phyloP scores from a whole-genome alignment of 1,139 yeast species.

The Kluyveromyces sp. region DNA sequence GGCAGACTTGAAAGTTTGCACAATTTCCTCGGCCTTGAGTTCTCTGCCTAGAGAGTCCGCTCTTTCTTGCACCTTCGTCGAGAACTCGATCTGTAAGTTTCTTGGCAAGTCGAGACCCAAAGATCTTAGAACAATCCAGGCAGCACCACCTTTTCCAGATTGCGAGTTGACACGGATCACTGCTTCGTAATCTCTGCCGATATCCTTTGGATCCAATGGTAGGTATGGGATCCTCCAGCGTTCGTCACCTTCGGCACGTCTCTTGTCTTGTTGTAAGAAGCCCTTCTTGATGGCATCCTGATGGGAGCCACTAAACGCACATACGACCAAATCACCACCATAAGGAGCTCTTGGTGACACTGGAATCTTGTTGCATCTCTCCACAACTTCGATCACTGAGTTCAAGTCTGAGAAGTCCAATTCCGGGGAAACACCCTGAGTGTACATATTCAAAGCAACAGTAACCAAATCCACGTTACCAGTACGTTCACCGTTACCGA shows the following conservation, averaged over 20 bases:
- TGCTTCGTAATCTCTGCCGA: slow-evolving; percentile 95
- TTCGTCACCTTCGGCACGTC: slow-evolving; percentile 39
- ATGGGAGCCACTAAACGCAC: slow-evolving; percentile 95
- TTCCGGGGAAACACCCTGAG: slow-evolving; percentile 84
- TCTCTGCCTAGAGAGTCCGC: slow-evolving; percentile 87
- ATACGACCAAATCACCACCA: slow-evolving; percentile 93
- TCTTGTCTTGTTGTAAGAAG: slow-evolving; percentile 53
- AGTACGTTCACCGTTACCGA: slow-evolving; percentile 97
- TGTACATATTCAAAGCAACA: slow-evolving; percentile 84
- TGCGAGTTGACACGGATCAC: slow-evolving; percentile 96
- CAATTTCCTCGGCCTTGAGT: slow-evolving; percentile 68
- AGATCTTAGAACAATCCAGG: slow-evolving; percentile 87
- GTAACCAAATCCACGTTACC: slow-evolving; percentile 96
- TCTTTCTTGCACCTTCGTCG: slow-evolving; percentile 69
- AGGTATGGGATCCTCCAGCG: slow-evolving; percentile 86
- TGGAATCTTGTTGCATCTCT: slow-evolving; percentile 91
- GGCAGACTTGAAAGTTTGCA: slow-evolving; percentile 62
- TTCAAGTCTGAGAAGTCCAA: slow-evolving; percentile 82
- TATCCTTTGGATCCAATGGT: slow-evolving; percentile 93
- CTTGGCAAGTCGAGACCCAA: slow-evolving; percentile 91
- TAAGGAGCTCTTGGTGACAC: slow-evolving; percentile 92
- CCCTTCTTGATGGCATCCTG: slow-evolving; percentile 99
- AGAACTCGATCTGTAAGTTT: slow-evolving; percentile 83
- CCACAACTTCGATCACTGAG: slow-evolving; percentile 77
- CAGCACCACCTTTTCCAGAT: slow-evolving; percentile 98